Conservation (phyloP, 164 flowering plant species). For the Echeveria elegans region DNA sequence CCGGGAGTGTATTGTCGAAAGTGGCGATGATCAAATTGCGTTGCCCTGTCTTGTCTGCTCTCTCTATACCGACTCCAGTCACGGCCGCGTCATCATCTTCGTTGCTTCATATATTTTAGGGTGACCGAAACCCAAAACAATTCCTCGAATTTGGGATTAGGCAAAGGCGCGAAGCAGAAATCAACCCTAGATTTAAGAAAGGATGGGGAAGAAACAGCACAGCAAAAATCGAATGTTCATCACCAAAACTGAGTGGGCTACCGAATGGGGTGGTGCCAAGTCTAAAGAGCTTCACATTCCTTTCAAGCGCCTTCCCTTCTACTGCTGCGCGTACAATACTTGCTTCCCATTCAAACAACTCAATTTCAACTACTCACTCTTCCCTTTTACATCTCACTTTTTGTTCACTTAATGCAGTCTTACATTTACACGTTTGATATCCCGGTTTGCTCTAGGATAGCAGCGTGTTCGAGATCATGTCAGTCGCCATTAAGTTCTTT, state of each 20-base stretch:
- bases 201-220: conserved; percentile 99
- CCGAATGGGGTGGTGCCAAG: conserved; percentile 99
- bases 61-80: too few species aligned
- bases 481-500: too few species aligned
- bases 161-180: too few species aligned
- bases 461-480: conserved; percentile 80
- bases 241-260: conserved; percentile 97
- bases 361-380: background rate
- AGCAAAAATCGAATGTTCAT: conserved; percentile 92
- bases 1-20: too few species aligned
- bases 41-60: too few species aligned
- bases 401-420: conserved; percentile 34
- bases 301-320: conserved; percentile 93
- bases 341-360: too few species aligned
- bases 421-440: conserved; percentile 76
- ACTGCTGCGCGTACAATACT: conserved; percentile 74
- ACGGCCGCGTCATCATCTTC: too few species aligned
- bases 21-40: too few species aligned
- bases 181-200: background rate
- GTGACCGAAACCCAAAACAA: too few species aligned
- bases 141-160: too few species aligned
- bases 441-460: conserved; percentile 84
- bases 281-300: conserved; percentile 53
- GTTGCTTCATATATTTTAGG: too few species aligned
- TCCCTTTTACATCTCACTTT: background rate